Conservation (phyloP, 495 filamentous ascomycete genomes). For the Hyaloscypha bicolor region DNA sequence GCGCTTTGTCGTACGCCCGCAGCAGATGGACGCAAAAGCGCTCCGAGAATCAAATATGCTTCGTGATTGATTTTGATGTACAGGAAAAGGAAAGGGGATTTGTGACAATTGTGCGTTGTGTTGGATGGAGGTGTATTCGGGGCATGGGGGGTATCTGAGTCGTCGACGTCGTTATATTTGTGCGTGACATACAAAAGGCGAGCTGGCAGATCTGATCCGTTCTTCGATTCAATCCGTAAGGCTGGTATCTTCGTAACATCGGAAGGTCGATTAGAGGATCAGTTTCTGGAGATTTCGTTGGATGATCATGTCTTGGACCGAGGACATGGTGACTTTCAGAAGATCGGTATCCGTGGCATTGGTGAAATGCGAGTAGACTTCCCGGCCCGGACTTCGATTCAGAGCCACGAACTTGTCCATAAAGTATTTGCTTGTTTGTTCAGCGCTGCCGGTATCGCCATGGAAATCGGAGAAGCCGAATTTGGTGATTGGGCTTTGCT, state of each 20-base stretch:
- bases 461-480: constrained; percentile 92
- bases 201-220: not conserved
- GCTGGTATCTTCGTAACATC: constrained; percentile 7
- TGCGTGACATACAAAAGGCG: not conserved
- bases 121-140: too few species aligned
- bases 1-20: not conserved
- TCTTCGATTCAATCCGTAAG: not conserved
- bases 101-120: not conserved
- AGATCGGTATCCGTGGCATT: constrained; percentile 95
- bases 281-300: constrained; percentile 94
- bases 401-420: constrained; percentile 86
- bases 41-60: not conserved
- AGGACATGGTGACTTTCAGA: constrained; percentile 95
- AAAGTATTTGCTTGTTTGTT: constrained; percentile 78
- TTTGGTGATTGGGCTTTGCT: constrained; percentile 75
- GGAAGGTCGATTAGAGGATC: constrained; percentile 68
- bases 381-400: constrained; percentile 81
- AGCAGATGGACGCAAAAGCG: not conserved
- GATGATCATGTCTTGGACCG: constrained; percentile 99
- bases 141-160: not conserved
- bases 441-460: constrained; percentile 55
- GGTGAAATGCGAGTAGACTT: constrained; percentile 92
- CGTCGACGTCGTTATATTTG: not conserved
- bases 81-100: not conserved
- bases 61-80: not conserved